Percentiles rank a stretch among this genome's conserved stretches.
Evolutionary conservation across 306 rosid species (phyloP).

Genomic region (Pyrus communis): DNA sequence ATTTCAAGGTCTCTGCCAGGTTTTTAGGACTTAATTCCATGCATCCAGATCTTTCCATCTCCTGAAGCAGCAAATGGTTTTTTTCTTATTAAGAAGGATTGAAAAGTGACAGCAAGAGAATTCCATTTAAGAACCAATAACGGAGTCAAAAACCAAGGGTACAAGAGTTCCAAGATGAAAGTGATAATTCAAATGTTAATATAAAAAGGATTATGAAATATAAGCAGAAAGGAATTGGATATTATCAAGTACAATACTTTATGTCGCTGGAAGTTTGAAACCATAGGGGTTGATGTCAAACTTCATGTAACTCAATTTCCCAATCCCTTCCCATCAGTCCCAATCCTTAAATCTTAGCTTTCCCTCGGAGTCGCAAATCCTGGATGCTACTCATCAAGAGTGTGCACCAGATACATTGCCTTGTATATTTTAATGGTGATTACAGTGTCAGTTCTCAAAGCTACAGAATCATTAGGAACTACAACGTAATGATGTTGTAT

Average conservation of each 20-base stretch:
- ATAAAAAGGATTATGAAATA: neutral
- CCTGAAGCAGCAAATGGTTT: slow-evolving; percentile 43
- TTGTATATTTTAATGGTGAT: neutral
- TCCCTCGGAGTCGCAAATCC: neutral
- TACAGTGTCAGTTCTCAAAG: neutral
- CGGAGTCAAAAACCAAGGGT: neutral
- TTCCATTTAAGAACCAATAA: neutral
- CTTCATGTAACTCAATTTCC: neutral
- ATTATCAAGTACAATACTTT: neutral
- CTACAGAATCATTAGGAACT: neutral
- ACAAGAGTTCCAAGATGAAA: neutral
- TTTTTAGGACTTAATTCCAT: slow-evolving; percentile 36
- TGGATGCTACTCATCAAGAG: neutral
- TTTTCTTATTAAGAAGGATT: slow-evolving; percentile 16
- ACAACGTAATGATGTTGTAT: neutral
- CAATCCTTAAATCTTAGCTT: neutral
- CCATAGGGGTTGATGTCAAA: neutral
- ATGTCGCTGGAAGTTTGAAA: neutral
- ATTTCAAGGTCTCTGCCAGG: slow-evolving; percentile 75
- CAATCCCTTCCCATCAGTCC: neutral
- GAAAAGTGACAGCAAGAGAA: neutral
- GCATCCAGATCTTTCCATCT: slow-evolving; percentile 73
- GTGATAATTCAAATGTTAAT: neutral
- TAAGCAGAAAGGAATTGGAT: neutral
- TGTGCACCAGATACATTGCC: neutral